Evolutionary conservation across 257 asterid species (phyloP), one percentile per base, ranked within the genome.

Genomic region (Capsicum pubescens): DNA sequence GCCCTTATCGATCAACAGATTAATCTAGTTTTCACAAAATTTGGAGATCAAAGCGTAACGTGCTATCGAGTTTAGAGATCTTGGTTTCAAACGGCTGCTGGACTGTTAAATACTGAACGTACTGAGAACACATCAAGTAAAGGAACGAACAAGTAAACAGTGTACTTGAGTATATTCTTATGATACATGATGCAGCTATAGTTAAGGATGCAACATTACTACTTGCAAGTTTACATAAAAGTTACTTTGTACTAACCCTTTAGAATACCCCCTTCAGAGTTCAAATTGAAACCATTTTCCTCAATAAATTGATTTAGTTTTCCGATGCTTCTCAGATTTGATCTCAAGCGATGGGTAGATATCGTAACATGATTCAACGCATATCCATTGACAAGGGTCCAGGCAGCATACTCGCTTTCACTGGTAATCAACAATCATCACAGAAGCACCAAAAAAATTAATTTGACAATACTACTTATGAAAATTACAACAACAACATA

Each of bases 321-420:
- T 76, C 69, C 74, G 52, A 95, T 92, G 69, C 83, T 83, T 80
- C 86, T 89, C 83, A 94, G 86, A 82, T 89, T 88, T 67, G 99
- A 97, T 85, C 88, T 90, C 86, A 97, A 94, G 68, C 88, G 93
- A 85, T 97, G 99, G 71, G 92, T 87, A 81, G 99, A 92, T 87
- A 97, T 91, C 8, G 98, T 93, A 61, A 92, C 95, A 77, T 97
- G 98, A 86, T 97, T 97, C 81, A 93, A 46, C 2, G 97, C 86
- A 80, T 94, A 96, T 60, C 99, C 99, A 83, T 96, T 94, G 36
- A 96, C 98, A 76, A 96, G 94, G 76, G 98, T 92, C 99, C 99
- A 96, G 59, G 98, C 98, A 36, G 98, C 99, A 89, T 94, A 94
- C 85, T 96, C 98, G 84, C 98, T 96, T 89, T 96, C 99, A 93